Conservation (phyloP, 768 basidiomycete species). For the Pisolithus albus region DNA sequence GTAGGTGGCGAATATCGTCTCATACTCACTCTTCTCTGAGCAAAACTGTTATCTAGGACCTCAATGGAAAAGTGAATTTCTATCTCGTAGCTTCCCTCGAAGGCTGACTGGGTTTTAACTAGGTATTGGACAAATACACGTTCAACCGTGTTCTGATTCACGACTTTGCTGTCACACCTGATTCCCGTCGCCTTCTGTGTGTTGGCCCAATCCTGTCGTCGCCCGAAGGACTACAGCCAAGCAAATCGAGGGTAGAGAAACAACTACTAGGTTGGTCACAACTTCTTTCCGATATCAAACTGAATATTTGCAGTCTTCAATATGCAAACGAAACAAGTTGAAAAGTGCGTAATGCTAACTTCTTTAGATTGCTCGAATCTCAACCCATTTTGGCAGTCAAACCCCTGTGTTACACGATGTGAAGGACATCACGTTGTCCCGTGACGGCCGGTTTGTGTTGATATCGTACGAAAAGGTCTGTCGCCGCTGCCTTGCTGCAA, state of each 20-base stretch:
- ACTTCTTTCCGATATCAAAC: background rate
- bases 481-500: background rate
- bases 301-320: conserved; percentile 49
- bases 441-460: conserved; percentile 53
- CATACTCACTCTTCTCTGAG: conserved; percentile 2
- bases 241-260: conserved; percentile 64
- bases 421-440: conserved; percentile 59
- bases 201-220: conserved; percentile 65
- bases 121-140: conserved; percentile 52
- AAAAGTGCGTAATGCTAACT: conserved; percentile 39
- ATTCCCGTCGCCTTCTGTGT: conserved; percentile 55
- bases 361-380: background rate
- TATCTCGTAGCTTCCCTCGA: background rate
- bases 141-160: conserved; percentile 59
- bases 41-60: conserved; percentile 34
- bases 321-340: conserved; percentile 53
- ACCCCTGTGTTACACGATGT: conserved; percentile 70
- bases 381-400: conserved; percentile 39
- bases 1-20: conserved; percentile 28
- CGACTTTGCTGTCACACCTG: conserved; percentile 65
- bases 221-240: conserved; percentile 55
- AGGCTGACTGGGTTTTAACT: background rate
- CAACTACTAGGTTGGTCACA: conserved; percentile 47
- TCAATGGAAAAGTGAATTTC: conserved; percentile 46
- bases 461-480: conserved; percentile 70